Percentiles rank a stretch among this genome's conserved stretches.
Conservation (phyloP, 2,329 filamentous ascomycete genomes). For the Beauveria pseudobassiana region DNA sequence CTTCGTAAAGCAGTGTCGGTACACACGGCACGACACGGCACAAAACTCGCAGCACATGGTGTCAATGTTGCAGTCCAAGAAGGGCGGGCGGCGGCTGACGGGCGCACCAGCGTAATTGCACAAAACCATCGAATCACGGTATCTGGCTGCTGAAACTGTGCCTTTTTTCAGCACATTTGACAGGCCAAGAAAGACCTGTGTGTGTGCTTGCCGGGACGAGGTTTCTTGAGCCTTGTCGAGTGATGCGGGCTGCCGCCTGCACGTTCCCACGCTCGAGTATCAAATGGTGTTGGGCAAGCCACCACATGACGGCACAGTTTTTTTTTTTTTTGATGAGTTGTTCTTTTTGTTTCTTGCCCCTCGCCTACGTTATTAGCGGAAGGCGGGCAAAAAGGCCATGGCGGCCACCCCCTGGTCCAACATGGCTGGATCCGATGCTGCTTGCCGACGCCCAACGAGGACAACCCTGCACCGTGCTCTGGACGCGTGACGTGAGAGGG, state of each 20-base stretch:
- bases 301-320: background rate
- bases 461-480: conserved; percentile 4
- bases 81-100: background rate
- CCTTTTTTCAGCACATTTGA: background rate
- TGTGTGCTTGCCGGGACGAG: too few species aligned
- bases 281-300: background rate
- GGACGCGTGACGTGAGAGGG: conserved; percentile 9
- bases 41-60: background rate
- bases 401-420: background rate
- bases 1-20: background rate
- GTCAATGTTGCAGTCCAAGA: background rate
- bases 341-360: background rate
- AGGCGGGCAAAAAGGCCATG: background rate
- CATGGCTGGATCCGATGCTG: background rate
- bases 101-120: background rate
- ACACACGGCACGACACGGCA: background rate
- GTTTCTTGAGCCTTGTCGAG: background rate
- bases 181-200: background rate
- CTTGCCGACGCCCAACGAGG: conserved; percentile 4
- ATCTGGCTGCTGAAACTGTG: background rate
- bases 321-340: background rate
- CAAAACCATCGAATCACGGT: background rate
- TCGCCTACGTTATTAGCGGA: too few species aligned
- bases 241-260: background rate
- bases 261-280: background rate